phyloP scores from a whole-genome alignment of 1,139 yeast genomes.

The Yamadazyma diospyri region DNA sequence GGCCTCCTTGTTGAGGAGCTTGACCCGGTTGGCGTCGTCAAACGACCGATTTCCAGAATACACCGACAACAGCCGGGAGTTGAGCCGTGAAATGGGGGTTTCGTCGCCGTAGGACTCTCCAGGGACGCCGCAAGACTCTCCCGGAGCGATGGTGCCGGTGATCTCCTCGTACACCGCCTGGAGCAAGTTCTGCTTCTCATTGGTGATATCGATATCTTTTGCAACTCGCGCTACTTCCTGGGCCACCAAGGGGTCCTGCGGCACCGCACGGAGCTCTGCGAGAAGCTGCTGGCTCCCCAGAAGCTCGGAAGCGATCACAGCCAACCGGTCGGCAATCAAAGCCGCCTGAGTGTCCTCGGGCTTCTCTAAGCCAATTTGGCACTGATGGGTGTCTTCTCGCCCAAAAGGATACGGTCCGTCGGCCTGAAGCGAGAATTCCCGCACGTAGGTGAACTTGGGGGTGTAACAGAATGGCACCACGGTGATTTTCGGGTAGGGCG shows the following conservation, averaged over 20 bases:
- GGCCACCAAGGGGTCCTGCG: conserved; percentile 6
- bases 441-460: conserved; percentile 73
- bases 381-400: conserved; percentile 60
- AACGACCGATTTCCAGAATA: conserved; percentile 26
- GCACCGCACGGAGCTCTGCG: conserved; percentile 17
- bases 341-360: conserved; percentile 53
- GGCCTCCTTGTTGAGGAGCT: conserved; percentile 25
- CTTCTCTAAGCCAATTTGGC: conserved; percentile 55
- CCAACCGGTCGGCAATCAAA: conserved; percentile 38
- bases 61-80: conserved; percentile 22
- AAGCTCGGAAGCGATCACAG: conserved; percentile 45
- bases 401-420: conserved; percentile 66
- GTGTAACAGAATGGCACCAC: conserved; percentile 66
- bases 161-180: conserved; percentile 13
- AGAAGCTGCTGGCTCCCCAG: conserved; percentile 30
- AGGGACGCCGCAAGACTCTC: conserved; percentile 8
- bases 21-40: conserved; percentile 29
- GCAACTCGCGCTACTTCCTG: conserved; percentile 8
- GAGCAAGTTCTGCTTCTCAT: conserved; percentile 11
- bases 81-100: conserved; percentile 5
- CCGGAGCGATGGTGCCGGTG: conserved; percentile 10
- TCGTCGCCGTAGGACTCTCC: conserved; percentile 8
- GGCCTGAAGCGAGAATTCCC: conserved; percentile 52
- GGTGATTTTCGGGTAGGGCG: conserved; percentile 53
- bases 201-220: conserved; percentile 8